Conservation (phyloP, 306 rosid genomes). For the Ormosia emarginata region DNA sequence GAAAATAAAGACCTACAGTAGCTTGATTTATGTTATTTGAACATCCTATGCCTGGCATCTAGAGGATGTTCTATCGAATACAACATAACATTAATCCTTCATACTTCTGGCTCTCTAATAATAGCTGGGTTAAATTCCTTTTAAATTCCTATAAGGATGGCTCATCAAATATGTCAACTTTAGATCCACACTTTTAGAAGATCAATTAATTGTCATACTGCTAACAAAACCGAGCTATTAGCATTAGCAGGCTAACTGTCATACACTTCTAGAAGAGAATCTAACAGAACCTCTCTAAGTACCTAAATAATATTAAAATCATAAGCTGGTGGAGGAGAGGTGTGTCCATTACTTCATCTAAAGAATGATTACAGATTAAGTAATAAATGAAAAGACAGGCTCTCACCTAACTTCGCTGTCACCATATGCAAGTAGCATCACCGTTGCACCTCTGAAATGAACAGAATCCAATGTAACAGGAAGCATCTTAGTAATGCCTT, state of each 20-base stretch:
- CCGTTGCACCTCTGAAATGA: constrained; percentile 72
- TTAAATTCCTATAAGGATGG: constrained; percentile 10
- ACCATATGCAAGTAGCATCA: constrained; percentile 89
- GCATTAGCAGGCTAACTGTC: background rate
- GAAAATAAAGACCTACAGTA: background rate
- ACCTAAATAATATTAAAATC: background rate
- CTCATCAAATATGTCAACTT: constrained; percentile 8
- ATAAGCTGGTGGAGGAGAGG: background rate
- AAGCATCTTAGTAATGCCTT: constrained; percentile 47
- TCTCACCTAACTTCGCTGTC: constrained; percentile 88
- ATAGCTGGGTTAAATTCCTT: background rate
- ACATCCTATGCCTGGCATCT: background rate
- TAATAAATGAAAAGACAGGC: constrained; percentile 19
- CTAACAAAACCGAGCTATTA: background rate
- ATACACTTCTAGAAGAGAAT: background rate
- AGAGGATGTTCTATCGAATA: background rate
- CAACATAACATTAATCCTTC: background rate
- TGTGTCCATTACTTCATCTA: constrained; percentile 1
- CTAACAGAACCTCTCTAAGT: background rate
- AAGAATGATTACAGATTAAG: constrained; percentile 2
- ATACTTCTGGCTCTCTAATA: background rate
- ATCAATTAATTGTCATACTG: background rate
- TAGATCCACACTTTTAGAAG: background rate
- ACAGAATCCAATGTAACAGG: constrained; percentile 84
- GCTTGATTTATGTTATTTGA: background rate